Base-by-base conservation (phyloP, 2,329 filamentous ascomycete species). In the Fusarium cicatricum region DNA sequence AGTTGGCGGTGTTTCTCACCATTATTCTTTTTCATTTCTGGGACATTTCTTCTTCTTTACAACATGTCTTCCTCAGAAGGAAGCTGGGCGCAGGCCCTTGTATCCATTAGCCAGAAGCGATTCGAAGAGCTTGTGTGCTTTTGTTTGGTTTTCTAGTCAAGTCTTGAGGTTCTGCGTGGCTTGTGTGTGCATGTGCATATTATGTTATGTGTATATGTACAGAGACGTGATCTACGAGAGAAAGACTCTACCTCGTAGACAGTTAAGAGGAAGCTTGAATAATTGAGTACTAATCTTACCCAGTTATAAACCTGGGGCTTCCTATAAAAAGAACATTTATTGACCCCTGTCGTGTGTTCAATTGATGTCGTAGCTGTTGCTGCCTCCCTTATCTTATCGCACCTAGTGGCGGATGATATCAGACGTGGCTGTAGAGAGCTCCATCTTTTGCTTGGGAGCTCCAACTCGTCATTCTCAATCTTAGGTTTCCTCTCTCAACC, bases 301-400 rank as follows among this genome's bases (percentile, higher is more conserved):
- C n/a, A n/a, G n/a, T n/a, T n/a, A n/a, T n/a, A n/a, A n/a, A n/a
- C n/a, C n/a, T 31, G 11, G 29, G 3, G 12, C 10, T 31, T 31
- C 4, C 29, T 14, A 7, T 31, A 3, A 31, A 31, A 14, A 11
- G 29, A 11, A 31, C 26, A n/a, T 26, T 23, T 26, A n/a, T 40
- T 23, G 23, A 19, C 23, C 15, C 34, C 29, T 21, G 23, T 16
- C 11, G 9, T 21, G 11, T 38, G 16, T 28, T 10, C 16, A 14
- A 38, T 17, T 38, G 59, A 43, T 62, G 64, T 65, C 60, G 60
- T 65, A 59, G 49, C 26, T 51, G 45, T 50, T 60, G 65, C 47
- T 67, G 65, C 65, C 65, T 67, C 59, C 12, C 60, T 67, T 67
- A 67, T 67, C 65, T 67, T 67, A 67, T 67, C 65, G 65, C 19